Base-by-base conservation (phyloP, 306 rosid species). In the Alnus glutinosa region DNA sequence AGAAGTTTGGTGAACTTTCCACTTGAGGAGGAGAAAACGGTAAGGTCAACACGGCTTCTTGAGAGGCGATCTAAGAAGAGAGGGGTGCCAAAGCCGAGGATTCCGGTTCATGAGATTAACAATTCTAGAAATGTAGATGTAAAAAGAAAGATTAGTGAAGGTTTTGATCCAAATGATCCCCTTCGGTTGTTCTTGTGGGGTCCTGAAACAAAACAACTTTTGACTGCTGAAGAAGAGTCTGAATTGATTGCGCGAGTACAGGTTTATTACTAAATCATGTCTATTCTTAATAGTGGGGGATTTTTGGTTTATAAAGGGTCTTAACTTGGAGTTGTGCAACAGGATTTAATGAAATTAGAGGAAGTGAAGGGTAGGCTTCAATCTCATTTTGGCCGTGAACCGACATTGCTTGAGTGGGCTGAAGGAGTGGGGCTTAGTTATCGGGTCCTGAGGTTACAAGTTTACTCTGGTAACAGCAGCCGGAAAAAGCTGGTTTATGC, bases 341-440 rank as follows among this genome's bases (percentile, higher is more conserved):
- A 94, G 98, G 95, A 86, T 82, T 73, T 94, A 48, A 73, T 85
- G 57, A 83, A 85, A 81, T 87, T 94, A 71, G 90, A 92, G 69
- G 79, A 86, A 75, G 91, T 82, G 82, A 94, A 94, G 86, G 54
- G 50, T 75, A 86, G 83, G 84, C 91, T 94, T 84, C 93, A 91
- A 82, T 89, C 97, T 46, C 93, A 92, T 81, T 89, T 88, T 80
- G 87, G 89, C 50, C 87, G 93, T 77, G 97, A 94, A 85, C 98
- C 98, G 71, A 92, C 95, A 71, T 80, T 92, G 67, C 83, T 82
- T 49, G 98, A 94, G 83, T 94, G 98, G 98, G 98, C 98, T 51
- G 93, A 84, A 77, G 90, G 92, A n/a, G 79, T 85, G 77, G 97
- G 97, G 58, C 84, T 92, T 70, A 87, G 84, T 77, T 86, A 89